Conservation (phyloP, 768 basidiomycete species). For the Suillus hirtellus region DNA sequence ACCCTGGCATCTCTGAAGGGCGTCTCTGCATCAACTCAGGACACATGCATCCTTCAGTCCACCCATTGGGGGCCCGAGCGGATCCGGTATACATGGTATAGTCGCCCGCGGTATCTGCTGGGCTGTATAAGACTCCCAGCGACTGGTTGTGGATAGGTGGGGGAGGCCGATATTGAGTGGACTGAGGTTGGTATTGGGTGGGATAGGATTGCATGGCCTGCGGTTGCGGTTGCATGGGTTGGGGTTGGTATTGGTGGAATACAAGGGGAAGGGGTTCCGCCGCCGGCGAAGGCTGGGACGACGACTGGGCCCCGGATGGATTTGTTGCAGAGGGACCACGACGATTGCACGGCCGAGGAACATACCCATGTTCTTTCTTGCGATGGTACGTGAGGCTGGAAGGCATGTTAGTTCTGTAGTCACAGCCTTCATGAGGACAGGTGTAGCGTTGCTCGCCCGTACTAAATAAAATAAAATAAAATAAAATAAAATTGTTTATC, state of each 20-base stretch:
- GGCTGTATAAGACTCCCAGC: not conserved
- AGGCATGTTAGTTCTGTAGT: slow-evolving; percentile 25
- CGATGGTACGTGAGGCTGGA: slow-evolving; percentile 27
- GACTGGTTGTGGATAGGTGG: not conserved
- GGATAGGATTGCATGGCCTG: too few species aligned
- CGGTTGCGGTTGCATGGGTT: too few species aligned
- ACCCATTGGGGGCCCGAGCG: not conserved
- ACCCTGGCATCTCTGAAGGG: not conserved
- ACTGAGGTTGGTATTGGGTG: too few species aligned
- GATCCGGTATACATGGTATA: not conserved
- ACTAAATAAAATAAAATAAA: slow-evolving; percentile 12
- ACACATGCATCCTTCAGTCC: slow-evolving; percentile 2
- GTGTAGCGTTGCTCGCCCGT: slow-evolving; percentile 21
- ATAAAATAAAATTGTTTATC: not conserved
- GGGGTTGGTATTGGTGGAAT: too few species aligned
- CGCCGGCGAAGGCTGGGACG: too few species aligned
- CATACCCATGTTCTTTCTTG: slow-evolving; percentile 21
- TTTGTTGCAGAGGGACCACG: too few species aligned
- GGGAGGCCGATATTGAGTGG: not conserved
- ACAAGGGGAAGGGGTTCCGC: too few species aligned
- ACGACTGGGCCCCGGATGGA: too few species aligned
- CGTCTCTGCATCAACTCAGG: slow-evolving; percentile 1
- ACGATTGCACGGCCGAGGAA: slow-evolving; percentile 14
- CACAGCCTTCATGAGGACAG: slow-evolving; percentile 11
- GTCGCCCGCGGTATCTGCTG: too few species aligned